A percentile compares a stretch with the other conserved stretches of the same genome.
Conservation (phyloP, 2,329 filamentous ascomycete genomes). For the Neocucurbitaria cava region DNA sequence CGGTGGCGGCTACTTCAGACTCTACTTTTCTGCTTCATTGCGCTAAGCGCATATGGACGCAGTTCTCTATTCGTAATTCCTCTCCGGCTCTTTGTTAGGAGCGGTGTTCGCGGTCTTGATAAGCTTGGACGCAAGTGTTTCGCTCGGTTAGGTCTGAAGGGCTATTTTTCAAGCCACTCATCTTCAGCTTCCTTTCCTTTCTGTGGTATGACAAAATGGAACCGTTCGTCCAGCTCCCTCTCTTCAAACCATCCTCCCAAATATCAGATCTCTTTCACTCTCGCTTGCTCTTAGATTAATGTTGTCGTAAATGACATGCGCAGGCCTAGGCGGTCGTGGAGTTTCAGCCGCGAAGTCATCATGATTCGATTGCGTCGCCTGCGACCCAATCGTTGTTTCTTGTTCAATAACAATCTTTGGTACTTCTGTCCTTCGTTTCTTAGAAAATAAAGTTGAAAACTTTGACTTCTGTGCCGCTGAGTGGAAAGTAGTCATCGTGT, state of each 20-base stretch:
- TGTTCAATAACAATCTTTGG: slow-evolving; percentile 36
- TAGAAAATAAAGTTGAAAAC: slow-evolving; percentile 23
- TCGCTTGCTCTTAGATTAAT: slow-evolving; percentile 11
- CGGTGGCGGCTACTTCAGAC: not conserved
- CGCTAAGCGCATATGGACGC: not conserved
- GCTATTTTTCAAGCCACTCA: not conserved
- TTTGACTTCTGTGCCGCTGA: slow-evolving; percentile 12
- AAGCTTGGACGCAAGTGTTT: not conserved
- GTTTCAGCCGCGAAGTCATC: slow-evolving; percentile 28
- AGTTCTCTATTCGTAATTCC: not conserved
- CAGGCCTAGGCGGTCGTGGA: slow-evolving; percentile 25
- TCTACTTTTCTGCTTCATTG: not conserved
- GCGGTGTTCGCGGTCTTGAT: not conserved
- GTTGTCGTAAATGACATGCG: slow-evolving; percentile 20
- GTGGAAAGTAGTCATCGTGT: slow-evolving; percentile 11
- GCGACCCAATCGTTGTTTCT: slow-evolving; percentile 25
- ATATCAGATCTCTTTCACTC: slow-evolving; percentile 23
- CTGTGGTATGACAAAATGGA: not conserved
- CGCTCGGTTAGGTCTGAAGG: not conserved
- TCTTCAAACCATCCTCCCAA: slow-evolving; percentile 25
- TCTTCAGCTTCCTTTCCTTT: not conserved
- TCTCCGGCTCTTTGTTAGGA: not conserved
- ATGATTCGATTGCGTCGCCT: slow-evolving; percentile 25
- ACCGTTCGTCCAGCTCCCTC: not conserved
- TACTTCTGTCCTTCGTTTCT: slow-evolving; percentile 3